Conservation (phyloP, 2,329 filamentous ascomycete species). For the Ophiostoma perfectum region DNA sequence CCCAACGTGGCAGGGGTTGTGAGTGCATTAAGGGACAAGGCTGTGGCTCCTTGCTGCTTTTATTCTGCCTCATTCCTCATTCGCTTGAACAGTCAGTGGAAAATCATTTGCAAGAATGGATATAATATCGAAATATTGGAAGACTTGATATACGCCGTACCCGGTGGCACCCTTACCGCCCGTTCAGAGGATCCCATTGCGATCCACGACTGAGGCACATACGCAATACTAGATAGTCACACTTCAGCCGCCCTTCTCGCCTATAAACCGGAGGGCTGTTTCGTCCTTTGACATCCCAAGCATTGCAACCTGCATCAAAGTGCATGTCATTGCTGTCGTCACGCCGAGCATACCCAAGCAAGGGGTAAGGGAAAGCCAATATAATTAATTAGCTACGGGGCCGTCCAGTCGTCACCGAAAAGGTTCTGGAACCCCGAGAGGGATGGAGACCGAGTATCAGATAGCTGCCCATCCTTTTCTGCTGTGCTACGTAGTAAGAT, state of each 20-base stretch:
- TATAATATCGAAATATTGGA: background rate
- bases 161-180: background rate
- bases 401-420: background rate
- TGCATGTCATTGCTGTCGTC: background rate
- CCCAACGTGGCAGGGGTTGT: background rate
- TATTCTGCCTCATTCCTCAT: background rate
- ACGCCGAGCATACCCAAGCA: background rate
- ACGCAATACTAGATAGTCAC: too few relatives aligned
- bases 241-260: too few relatives aligned
- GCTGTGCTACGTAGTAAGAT: background rate
- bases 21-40: background rate
- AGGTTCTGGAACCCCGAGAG: conserved; percentile 5
- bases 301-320: background rate
- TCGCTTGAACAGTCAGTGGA: too few relatives aligned
- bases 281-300: too few relatives aligned
- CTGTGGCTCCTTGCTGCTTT: background rate
- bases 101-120: background rate
- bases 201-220: background rate
- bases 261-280: too few relatives aligned
- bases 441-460: background rate
- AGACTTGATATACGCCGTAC: background rate
- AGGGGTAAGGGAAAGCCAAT: background rate
- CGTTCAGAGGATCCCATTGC: background rate
- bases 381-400: background rate
- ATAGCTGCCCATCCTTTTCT: background rate